Evolutionary conservation across 768 basidiomycete species (phyloP).

Genomic region (Russula compacta): DNA sequence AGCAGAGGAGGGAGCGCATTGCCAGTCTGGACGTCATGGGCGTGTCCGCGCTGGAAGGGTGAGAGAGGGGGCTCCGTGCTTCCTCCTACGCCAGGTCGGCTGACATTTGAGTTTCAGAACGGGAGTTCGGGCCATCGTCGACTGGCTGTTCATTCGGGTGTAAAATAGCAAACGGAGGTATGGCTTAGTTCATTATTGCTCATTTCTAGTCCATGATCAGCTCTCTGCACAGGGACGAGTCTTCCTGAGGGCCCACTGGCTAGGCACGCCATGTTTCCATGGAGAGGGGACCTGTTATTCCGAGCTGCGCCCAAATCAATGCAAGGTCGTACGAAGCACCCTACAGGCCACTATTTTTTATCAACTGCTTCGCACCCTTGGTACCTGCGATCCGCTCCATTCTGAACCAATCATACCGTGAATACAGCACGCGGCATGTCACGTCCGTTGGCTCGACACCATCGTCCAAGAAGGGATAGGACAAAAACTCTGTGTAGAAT

Average conservation of each 20-base stretch:
- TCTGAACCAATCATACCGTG: constrained; percentile 81
- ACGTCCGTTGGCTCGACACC: constrained; percentile 84
- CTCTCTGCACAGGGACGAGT: constrained; percentile 5
- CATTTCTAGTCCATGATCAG: neutral
- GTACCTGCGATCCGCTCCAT: constrained; percentile 76
- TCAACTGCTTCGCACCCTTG: constrained; percentile 26
- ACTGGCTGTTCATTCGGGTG: constrained; percentile 91
- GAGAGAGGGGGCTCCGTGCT: constrained; percentile 19
- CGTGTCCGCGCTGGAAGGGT: constrained; percentile 88
- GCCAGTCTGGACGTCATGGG: constrained; percentile 67
- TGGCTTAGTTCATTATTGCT: constrained; percentile 4
- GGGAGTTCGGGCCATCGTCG: constrained; percentile 81
- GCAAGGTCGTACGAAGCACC: neutral
- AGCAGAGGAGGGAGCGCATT: constrained; percentile 30
- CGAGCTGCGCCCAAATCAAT: neutral
- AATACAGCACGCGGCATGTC: constrained; percentile 72
- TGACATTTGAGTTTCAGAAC: constrained; percentile 41
- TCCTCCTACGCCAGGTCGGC: neutral
- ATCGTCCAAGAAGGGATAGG: constrained; percentile 85
- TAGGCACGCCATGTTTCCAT: neutral
- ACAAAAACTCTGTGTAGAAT: constrained; percentile 86
- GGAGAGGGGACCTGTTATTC: neutral
- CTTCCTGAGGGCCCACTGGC: neutral
- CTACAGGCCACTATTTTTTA: constrained; percentile 13
- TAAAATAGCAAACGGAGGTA: constrained; percentile 74